A percentile compares a stretch with the other conserved stretches of the same genome.
These are phyloP conservation scores for Diutina catenulata DNA, from an alignment of 1,139 yeast genomes.

Conservation along the genomic window DNA sequence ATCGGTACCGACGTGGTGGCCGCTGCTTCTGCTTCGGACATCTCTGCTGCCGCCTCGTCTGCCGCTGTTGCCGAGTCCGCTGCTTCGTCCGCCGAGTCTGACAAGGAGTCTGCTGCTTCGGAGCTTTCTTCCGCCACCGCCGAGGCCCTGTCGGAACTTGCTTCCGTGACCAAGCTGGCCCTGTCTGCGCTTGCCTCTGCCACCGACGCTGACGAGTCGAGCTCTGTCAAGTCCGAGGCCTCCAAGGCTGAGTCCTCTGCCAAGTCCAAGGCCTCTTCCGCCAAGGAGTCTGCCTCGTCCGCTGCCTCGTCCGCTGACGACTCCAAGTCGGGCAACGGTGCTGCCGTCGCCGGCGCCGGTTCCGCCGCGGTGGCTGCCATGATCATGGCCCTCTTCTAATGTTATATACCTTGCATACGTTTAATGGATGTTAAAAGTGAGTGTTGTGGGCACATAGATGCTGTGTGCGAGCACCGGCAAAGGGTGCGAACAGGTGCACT, in stretches of 20 bases:
- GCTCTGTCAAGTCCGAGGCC: no score
- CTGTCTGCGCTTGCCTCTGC: no score
- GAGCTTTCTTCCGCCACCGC: background rate
- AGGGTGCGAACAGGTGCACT: no score
- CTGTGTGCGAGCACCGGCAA: no score
- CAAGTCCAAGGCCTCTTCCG: no score
- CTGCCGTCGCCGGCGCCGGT: background rate
- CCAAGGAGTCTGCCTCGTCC: background rate
- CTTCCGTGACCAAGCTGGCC: no score
- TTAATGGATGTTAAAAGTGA: no score
- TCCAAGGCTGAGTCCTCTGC: no score
- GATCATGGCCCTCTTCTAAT: slow-evolving; percentile 2
- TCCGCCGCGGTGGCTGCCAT: slow-evolving; percentile 1
- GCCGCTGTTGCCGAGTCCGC: background rate
- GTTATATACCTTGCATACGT: no score
- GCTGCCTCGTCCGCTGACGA: background rate
- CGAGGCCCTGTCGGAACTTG: background rate
- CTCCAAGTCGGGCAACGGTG: no score
- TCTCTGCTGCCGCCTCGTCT: background rate
- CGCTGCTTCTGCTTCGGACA: background rate
- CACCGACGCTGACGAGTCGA: no score
- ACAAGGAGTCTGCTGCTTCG: background rate
- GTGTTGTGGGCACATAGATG: no score
- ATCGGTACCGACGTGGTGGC: slow-evolving; percentile 3
- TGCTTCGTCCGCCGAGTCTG: background rate